Evolutionary conservation across 2,329 filamentous ascomycete species (phyloP), one percentile per base, ranked within the genome.

Genomic region (Hypoxylon sp.): DNA sequence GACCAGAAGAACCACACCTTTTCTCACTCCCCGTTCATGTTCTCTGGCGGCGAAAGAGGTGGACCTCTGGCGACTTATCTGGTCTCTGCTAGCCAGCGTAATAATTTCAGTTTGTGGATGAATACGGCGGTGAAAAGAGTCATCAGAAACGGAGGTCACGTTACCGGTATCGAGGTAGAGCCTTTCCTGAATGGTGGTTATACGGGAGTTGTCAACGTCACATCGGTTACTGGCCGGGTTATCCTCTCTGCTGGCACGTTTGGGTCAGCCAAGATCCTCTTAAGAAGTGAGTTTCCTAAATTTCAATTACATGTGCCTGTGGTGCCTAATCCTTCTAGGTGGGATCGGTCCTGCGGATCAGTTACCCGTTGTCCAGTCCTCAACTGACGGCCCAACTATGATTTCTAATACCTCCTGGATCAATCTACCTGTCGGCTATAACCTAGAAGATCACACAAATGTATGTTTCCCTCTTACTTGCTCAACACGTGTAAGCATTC

Each of bases 1-100:
- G 82, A 85, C 62, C 77, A 85, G 76, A 93, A 93, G 85, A 89
- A 91, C 79, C 82, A 83, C 70, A 89, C 87, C 0, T 93, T 84
- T 78, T 84, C 86, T 46, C 86, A 88, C 77, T 87, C 88, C 23
- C 85, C 88, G 25, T 92, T 88, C 81, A 91, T 92, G 88, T 91
- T 89, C 75, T 81, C 82, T 5, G 80, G 89, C 49, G 90, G 89
- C 56, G 88, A 91, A 77, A 84, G 91, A 65, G 88, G 88, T 48
- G 91, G 91, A 0, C 91, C 91, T 11, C 82, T 93, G 76, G 88
- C 88, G 7, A 92, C 91, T 0, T 93, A 93, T 74, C 86, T 93
- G 1, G 87, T 90, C 3, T 83, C 84, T 17, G 89, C 90, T 1
- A 82, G 83, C 51, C 80, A 81, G 45, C 84, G 88, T 65, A 79